Evolutionary conservation across 73 alveolate genomes (phyloP).

Genomic region (Paramecium sonneborni): DNA sequence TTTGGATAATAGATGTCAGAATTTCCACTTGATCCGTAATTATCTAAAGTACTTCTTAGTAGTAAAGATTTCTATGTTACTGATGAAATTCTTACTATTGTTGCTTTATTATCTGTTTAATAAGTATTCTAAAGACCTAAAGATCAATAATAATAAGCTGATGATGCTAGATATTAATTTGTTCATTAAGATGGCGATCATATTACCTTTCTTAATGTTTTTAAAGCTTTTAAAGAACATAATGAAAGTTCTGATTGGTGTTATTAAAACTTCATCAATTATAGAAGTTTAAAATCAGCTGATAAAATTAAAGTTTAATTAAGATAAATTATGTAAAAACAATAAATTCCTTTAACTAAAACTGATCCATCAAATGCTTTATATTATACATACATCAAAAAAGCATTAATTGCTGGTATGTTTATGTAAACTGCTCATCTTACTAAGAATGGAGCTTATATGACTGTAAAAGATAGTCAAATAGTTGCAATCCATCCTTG

Average conservation of each 20-base stretch:
- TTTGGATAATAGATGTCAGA: slow-evolving; percentile 97
- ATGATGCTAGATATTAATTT: slow-evolving; percentile 97
- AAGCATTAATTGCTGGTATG: slow-evolving; percentile 88
- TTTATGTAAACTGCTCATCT: slow-evolving; percentile 97
- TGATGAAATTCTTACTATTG: slow-evolving; percentile 94
- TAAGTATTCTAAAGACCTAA: slow-evolving; percentile 95
- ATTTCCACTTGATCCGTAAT: slow-evolving; percentile 99
- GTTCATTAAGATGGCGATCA: slow-evolving; percentile 99
- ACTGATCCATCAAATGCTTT: slow-evolving; percentile 60
- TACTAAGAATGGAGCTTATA: slow-evolving; percentile 92
- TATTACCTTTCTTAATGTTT: slow-evolving; percentile 93
- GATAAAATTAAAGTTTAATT: slow-evolving; percentile 90
- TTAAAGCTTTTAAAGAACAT: slow-evolving; percentile 90
- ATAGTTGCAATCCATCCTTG: slow-evolving; percentile 98
- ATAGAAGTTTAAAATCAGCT: slow-evolving; percentile 75
- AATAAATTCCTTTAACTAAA: slow-evolving; percentile 62
- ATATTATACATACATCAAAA: slow-evolving; percentile 77
- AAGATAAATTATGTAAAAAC: slow-evolving; percentile 74
- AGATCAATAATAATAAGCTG: slow-evolving; percentile 93
- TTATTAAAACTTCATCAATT: slow-evolving; percentile 75
- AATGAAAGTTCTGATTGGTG: slow-evolving; percentile 95
- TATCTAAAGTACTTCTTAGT: slow-evolving; percentile 92
- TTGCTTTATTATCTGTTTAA: slow-evolving; percentile 95
- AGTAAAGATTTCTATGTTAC: slow-evolving; percentile 92
- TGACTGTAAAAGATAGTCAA: slow-evolving; percentile 97